Evolutionary conservation across 345 rosid species (phyloP), one percentile per base, ranked within the genome.

Genomic region (Chamaenerion angustifolium): DNA sequence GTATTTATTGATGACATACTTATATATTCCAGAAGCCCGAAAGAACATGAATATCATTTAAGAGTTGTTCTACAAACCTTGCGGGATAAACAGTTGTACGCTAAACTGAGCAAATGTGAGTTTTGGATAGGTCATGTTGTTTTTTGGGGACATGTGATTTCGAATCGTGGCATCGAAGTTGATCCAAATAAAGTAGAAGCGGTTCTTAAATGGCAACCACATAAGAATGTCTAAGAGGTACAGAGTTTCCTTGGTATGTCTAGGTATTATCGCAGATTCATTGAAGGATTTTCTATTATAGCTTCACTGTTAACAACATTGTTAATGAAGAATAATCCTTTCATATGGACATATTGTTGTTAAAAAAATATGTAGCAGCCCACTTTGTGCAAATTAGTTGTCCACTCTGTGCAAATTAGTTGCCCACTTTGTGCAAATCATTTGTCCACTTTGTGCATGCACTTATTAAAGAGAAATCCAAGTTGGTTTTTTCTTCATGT

Each of bases 141-240:
- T 15, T 25, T 49, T 1, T 4, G 21, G 40, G 16, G 55, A 10
- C 55, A 51, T 8, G 0, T 51, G 1, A 10, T 51, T 13, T 51
- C 6, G 0, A 41, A 41, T 0, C 15, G 19, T 16, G 46, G 15
- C 9, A 12, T 52, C 23, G 10, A 4, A 12, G 56, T 52, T 0
- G 14, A 40, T 12, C 9, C n/a, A 12, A 27, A 25, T 41, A 50
- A 31, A n/a, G 10, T 37, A 7, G 21, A 35, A n/a, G 43, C 18
- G 3, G n/a, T 35, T 12, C 1, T 50, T 13, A 2, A n/a, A 16
- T 50, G 55, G 55, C 14, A 51, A 4, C 11, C 6, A 11, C 55
- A 43, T 6, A 40, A 12, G 12, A 52, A 40, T 40, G 27, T 40
- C 9, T 14, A 0, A 40, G 27, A 52, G 8, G 17, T 17, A 3